Evolutionary conservation across 176 grass and related monocot species (phyloP), one percentile per base, ranked within the genome.

Genomic region (Chloris gayana): DNA sequence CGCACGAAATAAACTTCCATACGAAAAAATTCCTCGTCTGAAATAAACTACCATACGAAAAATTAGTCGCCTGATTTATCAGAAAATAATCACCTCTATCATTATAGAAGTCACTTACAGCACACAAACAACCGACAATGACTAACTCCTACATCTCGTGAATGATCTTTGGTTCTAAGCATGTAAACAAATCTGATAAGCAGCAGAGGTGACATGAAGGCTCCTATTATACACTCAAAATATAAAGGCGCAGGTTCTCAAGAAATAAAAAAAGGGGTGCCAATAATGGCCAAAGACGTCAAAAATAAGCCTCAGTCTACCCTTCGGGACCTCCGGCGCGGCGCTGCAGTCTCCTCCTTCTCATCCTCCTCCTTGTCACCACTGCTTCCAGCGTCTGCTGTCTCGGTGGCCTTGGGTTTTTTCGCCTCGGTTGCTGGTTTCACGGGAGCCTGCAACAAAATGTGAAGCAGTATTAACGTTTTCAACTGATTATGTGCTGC

Each of bases 251-350:
- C 45, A 18, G 45, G 60, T 58, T 47, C 35, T 32, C 77, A 85
- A 81, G 75, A 75, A 25, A 41, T 9, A 39, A 75, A 26, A 83
- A 26, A 60, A 11, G 66, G 60, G 45, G n/a, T n/a, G n/a, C n/a
- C 12, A 18, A 31, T 18, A 73, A 74, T 64, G 54, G 65, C 79
- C 11, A 29, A 42, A 62, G 33, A 87, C 32, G 65, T 76, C 66
- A 69, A 71, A 87, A 87, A 45, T 22, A 59, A 8, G 21, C 51
- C 34, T 57, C 21, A 57, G 18, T 84, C 65, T 84, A 91, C 96
- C 84, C 96, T 88, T 69, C 90, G 84, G 34, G 90, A 81, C 78
- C 92, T 91, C 68, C 90, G 67, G 58, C 92, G 89, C 3, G 84
- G 88, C 0, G 67, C 88, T n/a, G 87, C 73, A 1, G 72, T 73